Evolutionary conservation across 1,284 basidiomycete genomes (phyloP).

Genomic region (Ustilago trichophora): DNA sequence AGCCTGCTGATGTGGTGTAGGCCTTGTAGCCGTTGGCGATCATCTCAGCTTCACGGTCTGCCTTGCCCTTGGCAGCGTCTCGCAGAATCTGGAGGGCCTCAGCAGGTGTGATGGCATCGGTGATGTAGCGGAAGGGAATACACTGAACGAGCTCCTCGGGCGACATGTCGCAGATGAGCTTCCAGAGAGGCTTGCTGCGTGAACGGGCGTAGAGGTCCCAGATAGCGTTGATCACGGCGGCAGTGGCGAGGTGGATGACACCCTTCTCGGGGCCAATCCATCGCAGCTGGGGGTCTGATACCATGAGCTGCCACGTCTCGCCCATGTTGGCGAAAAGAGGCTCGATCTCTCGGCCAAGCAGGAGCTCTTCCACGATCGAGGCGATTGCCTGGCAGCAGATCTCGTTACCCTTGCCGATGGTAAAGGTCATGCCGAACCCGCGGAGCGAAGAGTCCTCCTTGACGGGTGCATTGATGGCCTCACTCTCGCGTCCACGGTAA

Average conservation of each 20-base stretch:
- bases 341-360: conserved; percentile 85
- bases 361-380: conserved; percentile 72
- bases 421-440: conserved; percentile 69
- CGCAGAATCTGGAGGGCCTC: conserved; percentile 86
- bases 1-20: conserved; percentile 89
- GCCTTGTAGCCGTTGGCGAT: conserved; percentile 79
- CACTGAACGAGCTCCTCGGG: conserved; percentile 84
- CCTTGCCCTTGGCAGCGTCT: conserved; percentile 79
- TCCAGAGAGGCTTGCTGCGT: conserved; percentile 82
- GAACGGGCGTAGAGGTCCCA: conserved; percentile 80
- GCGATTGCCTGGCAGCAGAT: conserved; percentile 68
- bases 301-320: conserved; percentile 47
- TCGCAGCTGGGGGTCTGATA: conserved; percentile 51
- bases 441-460: conserved; percentile 68
- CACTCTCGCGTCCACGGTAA: conserved; percentile 38
- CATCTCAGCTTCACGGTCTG: conserved; percentile 68
- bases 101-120: conserved; percentile 88
- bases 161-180: conserved; percentile 82
- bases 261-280: conserved; percentile 81
- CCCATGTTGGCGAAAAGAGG: conserved; percentile 84
- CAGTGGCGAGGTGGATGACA: conserved; percentile 82
- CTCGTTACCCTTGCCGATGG: conserved; percentile 72
- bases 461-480: conserved; percentile 46
- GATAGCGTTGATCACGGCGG: conserved; percentile 76
- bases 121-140: conserved; percentile 84